Percentiles rank a stretch among this genome's conserved stretches.
Conservation (phyloP, 257 asterid species). For the Solanum pimpinellifolium region DNA sequence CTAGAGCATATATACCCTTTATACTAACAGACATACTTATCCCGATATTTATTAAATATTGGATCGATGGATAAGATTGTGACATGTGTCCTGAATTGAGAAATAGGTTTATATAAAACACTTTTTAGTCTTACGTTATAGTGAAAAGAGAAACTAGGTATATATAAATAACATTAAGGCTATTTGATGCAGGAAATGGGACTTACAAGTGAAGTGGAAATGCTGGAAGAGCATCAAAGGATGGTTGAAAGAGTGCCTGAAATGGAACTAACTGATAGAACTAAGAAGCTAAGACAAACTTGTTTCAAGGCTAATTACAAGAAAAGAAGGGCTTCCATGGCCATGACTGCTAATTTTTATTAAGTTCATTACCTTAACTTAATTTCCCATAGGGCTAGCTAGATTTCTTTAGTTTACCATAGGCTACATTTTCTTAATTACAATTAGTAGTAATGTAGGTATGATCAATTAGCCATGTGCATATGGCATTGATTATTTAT, state of each 20-base stretch:
- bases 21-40: too few relatives aligned
- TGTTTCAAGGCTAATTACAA: slow-evolving; percentile 94
- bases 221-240: slow-evolving; percentile 69
- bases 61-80: too few relatives aligned
- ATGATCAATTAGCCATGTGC: background rate
- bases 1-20: background rate
- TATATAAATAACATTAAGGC: background rate
- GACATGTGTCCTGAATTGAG: background rate
- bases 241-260: slow-evolving; percentile 56
- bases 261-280: slow-evolving; percentile 67
- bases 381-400: background rate
- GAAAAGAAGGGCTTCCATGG: slow-evolving; percentile 47
- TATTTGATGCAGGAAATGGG: slow-evolving; percentile 45
- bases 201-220: slow-evolving; percentile 42
- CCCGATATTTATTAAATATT: too few relatives aligned
- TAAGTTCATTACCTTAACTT: background rate
- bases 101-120: too few relatives aligned
- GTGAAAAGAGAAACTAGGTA: background rate
- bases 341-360: background rate
- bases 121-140: too few relatives aligned
- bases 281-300: slow-evolving; percentile 76
- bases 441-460: background rate
- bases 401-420: background rate
- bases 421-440: background rate
- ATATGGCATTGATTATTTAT: background rate